Percentiles rank a stretch among this genome's conserved stretches.
Evolutionary conservation across 495 filamentous ascomycete genomes (phyloP).

Genomic region (Penicillium samsonianum): DNA sequence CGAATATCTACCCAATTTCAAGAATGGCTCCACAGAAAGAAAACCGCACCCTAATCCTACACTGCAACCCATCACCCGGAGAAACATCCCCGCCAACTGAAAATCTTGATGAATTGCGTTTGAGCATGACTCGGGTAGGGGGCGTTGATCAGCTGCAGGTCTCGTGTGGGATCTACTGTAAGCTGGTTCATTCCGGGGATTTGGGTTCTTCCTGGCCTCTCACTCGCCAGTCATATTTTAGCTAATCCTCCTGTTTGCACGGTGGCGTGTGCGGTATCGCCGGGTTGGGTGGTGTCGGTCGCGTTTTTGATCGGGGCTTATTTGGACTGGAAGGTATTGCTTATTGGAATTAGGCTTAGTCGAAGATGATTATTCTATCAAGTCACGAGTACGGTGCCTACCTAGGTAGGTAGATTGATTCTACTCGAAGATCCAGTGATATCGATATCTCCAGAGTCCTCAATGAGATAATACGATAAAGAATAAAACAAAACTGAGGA

Average conservation of each 20-base stretch:
- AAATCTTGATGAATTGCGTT: no score
- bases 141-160: not conserved
- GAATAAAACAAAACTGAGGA: not conserved
- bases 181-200: not conserved
- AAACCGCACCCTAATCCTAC: not conserved
- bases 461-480: not conserved
- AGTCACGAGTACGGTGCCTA: no score
- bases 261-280: not conserved
- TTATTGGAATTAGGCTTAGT: no score
- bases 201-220: not conserved
- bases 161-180: not conserved
- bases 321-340: no score
- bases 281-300: not conserved
- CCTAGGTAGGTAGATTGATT: no score
- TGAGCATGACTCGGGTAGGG: not conserved
- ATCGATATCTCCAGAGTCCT: not conserved
- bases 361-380: no score
- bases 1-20: not conserved
- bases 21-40: not conserved
- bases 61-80: not conserved
- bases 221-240: not conserved
- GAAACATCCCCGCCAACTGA: no score
- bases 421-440: no score
- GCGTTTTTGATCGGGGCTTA: not conserved
- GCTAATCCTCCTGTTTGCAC: not conserved